phyloP scores from a whole-genome alignment of 371 early-diverging fungal genomes.

The Fennellomyces sp. region DNA sequence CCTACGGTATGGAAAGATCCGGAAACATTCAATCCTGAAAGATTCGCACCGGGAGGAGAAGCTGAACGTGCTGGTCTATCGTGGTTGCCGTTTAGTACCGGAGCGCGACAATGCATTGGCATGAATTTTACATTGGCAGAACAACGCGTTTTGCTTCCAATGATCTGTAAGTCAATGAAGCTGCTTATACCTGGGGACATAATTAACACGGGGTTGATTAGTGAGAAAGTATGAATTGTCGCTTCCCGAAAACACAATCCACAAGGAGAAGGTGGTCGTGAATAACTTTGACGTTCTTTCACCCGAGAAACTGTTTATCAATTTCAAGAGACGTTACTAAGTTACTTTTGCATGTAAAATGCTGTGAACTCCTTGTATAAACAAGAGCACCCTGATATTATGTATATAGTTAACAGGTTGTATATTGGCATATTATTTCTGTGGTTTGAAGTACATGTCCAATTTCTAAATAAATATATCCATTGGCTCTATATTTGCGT shows the following conservation, averaged over 20 bases:
- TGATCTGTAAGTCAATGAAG: constrained; percentile 14
- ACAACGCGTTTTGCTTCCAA: constrained; percentile 15
- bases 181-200: background rate
- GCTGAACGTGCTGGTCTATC: constrained; percentile 15
- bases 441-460: too few relatives aligned
- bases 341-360: too few relatives aligned
- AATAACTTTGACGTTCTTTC: background rate
- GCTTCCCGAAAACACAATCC: constrained; percentile 9
- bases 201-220: too few relatives aligned
- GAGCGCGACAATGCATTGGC: constrained; percentile 20
- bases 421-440: too few relatives aligned
- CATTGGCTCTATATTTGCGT: too few relatives aligned
- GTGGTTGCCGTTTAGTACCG: constrained; percentile 36
- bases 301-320: background rate
- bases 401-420: too few relatives aligned
- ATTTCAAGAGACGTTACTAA: background rate
- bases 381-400: too few relatives aligned
- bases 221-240: constrained; percentile 18
- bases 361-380: too few relatives aligned
- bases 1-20: constrained; percentile 25
- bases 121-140: constrained; percentile 16
- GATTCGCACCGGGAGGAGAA: constrained; percentile 24
- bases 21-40: constrained; percentile 24
- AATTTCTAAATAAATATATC: too few relatives aligned
- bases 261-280: constrained; percentile 1